Base-by-base conservation (phyloP, 257 asterid species). In the Primulina huaijiensis region DNA sequence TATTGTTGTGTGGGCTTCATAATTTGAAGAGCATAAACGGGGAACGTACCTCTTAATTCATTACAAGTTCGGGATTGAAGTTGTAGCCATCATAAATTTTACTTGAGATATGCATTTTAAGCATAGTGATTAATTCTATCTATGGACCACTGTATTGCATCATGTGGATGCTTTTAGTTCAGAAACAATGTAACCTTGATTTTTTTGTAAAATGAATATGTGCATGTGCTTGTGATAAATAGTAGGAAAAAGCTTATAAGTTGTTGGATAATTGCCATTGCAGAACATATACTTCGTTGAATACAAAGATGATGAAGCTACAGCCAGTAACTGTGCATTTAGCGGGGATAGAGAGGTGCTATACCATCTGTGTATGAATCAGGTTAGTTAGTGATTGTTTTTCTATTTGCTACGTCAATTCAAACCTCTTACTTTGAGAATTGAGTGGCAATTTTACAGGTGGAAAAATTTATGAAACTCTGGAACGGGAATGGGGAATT, bases 401-500 rank as follows among this genome's bases (percentile, higher is more conserved):
- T 46, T 50, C 56, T 60, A 38, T 57, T 61, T 20, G 20, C 37
- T 71, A 65, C 46, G 65, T 57, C 17, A 68, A 29, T 7, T 53
- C 71, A 33, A 62, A 16, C 29, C 23, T 53, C 59, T 38, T 58
- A 53, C 31, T 50, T 56, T 23, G 57, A 33, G 35, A 64, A 35
- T 35, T 46, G 56, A 46, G 17, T 37, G 74, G 65, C 61, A 33
- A 52, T 70, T 59, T 43, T 34, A 53, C 68, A 94, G 99, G 96
- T 89, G 72, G 89, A 85, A 78, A 79, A 68, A 20, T 53, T 84
- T 72, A 85, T 94, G 92, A 83, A 89, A 65, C 80, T 89, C 35
- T 90, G 97, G 99, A 89, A 88, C 74, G 77, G 74, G 16, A 73
- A 82, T 30, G 81, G 59, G 1, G 93, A 85, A 69, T 94, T 94